These are phyloP conservation scores for Sporothrix inflata DNA, from an alignment of 2,329 filamentous ascomycete species.

Conservation along the genomic window DNA sequence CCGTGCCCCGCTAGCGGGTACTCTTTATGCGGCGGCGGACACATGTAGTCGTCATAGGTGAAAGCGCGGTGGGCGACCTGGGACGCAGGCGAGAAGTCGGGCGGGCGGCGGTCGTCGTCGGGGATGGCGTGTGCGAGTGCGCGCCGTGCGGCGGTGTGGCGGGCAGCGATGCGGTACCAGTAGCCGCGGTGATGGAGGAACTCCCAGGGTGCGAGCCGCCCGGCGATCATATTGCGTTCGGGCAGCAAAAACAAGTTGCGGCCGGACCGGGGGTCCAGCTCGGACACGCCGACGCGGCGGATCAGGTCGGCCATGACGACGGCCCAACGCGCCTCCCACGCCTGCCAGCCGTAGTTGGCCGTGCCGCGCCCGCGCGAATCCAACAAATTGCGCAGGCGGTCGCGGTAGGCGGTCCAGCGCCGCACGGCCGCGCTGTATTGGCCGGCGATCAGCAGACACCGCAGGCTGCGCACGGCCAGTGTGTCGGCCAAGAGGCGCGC, in stretches of 20 bases:
- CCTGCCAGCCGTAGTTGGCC: slow-evolving; percentile 88
- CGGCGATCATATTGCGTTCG: slow-evolving; percentile 61
- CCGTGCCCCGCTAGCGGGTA: slow-evolving; percentile 48
- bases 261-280: slow-evolving; percentile 49
- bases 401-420: slow-evolving; percentile 77
- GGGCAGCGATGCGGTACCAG: slow-evolving; percentile 65
- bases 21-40: slow-evolving; percentile 65
- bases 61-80: slow-evolving; percentile 56
- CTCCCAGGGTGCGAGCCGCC: slow-evolving; percentile 66
- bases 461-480: slow-evolving; percentile 76
- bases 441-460: slow-evolving; percentile 79
- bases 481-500: slow-evolving; percentile 85
- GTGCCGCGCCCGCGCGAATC: slow-evolving; percentile 84
- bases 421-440: slow-evolving; percentile 79
- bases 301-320: slow-evolving; percentile 65
- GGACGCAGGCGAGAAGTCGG: slow-evolving; percentile 52
- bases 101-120: slow-evolving; percentile 60
- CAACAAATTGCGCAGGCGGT: slow-evolving; percentile 74
- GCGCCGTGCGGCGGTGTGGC: slow-evolving; percentile 58
- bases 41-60: slow-evolving; percentile 68
- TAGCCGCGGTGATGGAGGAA: slow-evolving; percentile 68
- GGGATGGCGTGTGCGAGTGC: slow-evolving; percentile 60
- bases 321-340: slow-evolving; percentile 82
- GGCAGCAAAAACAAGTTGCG: slow-evolving; percentile 55
- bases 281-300: slow-evolving; percentile 56